Conservation (phyloP, 2,329 filamentous ascomycete species). For the Colletotrichum sp. region DNA sequence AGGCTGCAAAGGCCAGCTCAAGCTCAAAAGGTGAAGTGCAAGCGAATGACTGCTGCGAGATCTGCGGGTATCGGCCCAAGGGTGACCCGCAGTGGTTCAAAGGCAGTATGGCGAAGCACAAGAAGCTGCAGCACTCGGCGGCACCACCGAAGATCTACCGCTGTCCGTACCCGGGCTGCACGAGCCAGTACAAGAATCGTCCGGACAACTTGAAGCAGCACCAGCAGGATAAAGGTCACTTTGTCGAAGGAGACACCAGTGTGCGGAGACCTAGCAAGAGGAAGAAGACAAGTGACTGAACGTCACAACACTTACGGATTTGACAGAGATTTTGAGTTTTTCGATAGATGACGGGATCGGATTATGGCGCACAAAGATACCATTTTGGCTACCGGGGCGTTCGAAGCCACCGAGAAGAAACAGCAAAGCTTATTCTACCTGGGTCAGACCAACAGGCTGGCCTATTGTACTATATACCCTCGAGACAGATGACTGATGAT, state of each 20-base stretch:
- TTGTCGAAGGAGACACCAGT: constrained; percentile 44
- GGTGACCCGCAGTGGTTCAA: constrained; percentile 64
- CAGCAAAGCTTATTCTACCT: neutral
- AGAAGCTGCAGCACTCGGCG: constrained; percentile 56
- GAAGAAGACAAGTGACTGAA: constrained; percentile 42
- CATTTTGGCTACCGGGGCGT: neutral
- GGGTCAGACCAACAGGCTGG: neutral
- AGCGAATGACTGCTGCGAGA: constrained; percentile 51
- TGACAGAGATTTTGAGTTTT: neutral
- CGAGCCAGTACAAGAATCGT: constrained; percentile 60
- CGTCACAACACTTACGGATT: neutral
- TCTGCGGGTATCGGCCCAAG: constrained; percentile 61
- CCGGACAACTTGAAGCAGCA: constrained; percentile 62
- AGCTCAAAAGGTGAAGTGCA: constrained; percentile 46
- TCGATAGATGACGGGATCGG: neutral
- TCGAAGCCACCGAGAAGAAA: neutral
- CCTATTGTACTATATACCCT: neutral
- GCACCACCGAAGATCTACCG: constrained; percentile 56
- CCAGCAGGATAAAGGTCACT: constrained; percentile 61
- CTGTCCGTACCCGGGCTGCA: constrained; percentile 59
- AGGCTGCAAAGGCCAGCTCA: neutral
- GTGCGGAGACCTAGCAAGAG: constrained; percentile 49
- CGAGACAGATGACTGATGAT: neutral
- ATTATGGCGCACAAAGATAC: neutral
- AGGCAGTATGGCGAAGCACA: constrained; percentile 64